Conservation (phyloP, 495 filamentous ascomycete genomes). For the Tuber brumale region DNA sequence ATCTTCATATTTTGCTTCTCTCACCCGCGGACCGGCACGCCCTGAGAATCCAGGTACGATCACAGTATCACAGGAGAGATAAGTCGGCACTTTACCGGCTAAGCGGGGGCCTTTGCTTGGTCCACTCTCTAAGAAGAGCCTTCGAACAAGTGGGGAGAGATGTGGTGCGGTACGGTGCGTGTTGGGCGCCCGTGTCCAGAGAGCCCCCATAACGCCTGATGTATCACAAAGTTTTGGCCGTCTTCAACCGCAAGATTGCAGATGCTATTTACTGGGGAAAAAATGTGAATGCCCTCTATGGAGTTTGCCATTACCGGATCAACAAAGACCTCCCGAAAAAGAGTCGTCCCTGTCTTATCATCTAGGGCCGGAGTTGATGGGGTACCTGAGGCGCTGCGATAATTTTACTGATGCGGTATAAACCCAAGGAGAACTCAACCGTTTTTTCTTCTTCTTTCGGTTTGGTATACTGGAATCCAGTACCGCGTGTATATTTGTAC, state of each 20-base stretch:
- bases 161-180: not conserved
- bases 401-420: not conserved
- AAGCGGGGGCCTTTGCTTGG: not conserved
- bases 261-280: too few species aligned
- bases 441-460: too few species aligned
- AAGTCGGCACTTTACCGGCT: not conserved
- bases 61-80: not conserved
- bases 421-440: not conserved
- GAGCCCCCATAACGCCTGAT: too few species aligned
- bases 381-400: too few species aligned
- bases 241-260: too few species aligned
- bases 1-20: not conserved
- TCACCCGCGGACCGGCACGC: not conserved
- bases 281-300: too few species aligned
- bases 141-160: not conserved
- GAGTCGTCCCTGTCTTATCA: too few species aligned
- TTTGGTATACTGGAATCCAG: not conserved
- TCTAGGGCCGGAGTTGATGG: too few species aligned
- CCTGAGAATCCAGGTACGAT: not conserved
- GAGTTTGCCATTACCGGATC: too few species aligned
- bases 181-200: too few species aligned
- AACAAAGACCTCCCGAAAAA: too few species aligned
- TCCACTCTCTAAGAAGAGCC: not conserved
- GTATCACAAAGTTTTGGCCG: too few species aligned
- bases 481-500: not conserved